These are phyloP conservation scores for Erodium moschatum DNA, from an alignment of 441 rosid genomes.

Conservation along the genomic window DNA sequence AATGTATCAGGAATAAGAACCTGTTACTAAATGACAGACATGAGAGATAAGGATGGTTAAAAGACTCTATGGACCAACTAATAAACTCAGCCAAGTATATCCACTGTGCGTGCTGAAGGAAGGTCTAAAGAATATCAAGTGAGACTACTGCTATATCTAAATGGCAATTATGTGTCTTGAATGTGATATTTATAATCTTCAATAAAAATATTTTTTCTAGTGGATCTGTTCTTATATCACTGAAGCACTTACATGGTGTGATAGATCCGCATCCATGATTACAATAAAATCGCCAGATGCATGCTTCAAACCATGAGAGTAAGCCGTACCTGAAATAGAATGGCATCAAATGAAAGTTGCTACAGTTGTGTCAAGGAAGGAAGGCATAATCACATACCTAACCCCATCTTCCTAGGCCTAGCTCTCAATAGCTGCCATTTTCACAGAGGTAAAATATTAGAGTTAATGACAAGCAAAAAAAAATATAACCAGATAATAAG, in stretches of 20 bases:
- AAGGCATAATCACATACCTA: constrained; percentile 42
- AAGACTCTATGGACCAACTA: background rate
- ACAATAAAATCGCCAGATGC: constrained; percentile 85
- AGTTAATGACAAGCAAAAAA: background rate
- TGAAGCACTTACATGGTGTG: constrained; percentile 73
- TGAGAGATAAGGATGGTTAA: background rate
- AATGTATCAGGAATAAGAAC: constrained; percentile 11
- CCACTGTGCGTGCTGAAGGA: background rate
- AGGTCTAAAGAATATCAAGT: background rate
- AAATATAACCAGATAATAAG: background rate
- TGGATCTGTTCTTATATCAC: background rate
- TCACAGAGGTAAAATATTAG: constrained; percentile 14
- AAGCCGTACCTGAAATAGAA: constrained; percentile 71
- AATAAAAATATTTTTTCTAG: background rate
- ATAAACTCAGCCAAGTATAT: background rate
- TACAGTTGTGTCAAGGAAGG: constrained; percentile 12
- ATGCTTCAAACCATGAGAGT: constrained; percentile 81
- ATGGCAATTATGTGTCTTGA: background rate
- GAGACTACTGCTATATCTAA: background rate
- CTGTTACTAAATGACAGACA: constrained; percentile 3
- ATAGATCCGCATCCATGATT: constrained; percentile 97
- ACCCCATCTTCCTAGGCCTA: constrained; percentile 84
- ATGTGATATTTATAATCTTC: background rate
- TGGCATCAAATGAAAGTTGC: background rate
- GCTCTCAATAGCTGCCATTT: constrained; percentile 68